phyloP scores from a whole-genome alignment of 495 filamentous ascomycete species.

The Penicillium waksmanii region DNA sequence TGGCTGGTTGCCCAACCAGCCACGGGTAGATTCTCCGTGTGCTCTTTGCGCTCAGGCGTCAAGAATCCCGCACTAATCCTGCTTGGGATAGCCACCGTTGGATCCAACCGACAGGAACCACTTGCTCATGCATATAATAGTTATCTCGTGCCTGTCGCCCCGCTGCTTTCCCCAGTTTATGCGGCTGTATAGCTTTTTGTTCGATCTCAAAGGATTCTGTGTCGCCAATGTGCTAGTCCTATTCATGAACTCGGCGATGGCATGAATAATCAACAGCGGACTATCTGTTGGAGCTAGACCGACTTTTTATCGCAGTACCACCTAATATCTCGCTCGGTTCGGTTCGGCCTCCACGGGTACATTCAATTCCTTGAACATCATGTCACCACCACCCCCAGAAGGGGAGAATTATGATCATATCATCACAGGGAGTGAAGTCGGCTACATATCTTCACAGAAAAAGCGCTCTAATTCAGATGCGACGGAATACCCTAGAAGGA shows the following conservation, averaged over 20 bases:
- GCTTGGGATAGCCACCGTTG: not conserved
- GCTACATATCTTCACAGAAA: conserved; percentile 38
- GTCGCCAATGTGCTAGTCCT: no score
- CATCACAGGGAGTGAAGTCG: conserved; percentile 2
- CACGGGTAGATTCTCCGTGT: conserved; percentile 14
- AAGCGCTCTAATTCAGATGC: conserved; percentile 68
- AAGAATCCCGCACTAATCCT: not conserved
- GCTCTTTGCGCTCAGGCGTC: not conserved
- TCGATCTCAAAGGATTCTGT: no score
- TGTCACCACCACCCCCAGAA: not conserved
- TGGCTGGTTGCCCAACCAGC: conserved; percentile 8
- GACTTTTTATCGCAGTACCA: no score
- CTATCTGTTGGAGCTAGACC: no score
- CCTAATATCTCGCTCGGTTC: no score
- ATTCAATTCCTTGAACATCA: not conserved
- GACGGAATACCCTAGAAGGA: conserved; percentile 68
- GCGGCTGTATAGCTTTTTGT: not conserved
- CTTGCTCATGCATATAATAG: not conserved
- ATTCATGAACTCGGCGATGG: no score
- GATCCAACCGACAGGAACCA: not conserved
- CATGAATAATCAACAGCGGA: no score
- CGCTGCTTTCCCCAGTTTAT: not conserved
- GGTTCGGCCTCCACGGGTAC: no score
- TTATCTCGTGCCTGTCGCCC: not conserved
- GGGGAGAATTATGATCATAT: not conserved